These are phyloP conservation scores for Beauveria bassiana DNA, from an alignment of 2,329 filamentous ascomycete genomes.

Conservation along the genomic window DNA sequence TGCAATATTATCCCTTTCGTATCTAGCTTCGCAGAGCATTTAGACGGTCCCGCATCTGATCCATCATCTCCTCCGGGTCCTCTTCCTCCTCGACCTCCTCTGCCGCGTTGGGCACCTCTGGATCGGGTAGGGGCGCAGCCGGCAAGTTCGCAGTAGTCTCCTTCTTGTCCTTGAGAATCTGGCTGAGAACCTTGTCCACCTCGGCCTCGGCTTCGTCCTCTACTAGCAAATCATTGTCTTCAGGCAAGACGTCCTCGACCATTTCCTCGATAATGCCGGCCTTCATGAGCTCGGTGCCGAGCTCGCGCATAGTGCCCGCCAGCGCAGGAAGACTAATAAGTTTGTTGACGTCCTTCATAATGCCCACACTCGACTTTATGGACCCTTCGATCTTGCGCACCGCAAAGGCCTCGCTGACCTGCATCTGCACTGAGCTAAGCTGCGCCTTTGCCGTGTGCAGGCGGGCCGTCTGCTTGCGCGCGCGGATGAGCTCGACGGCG, in stretches of 20 bases:
- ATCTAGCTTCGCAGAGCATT: slow-evolving; percentile 79
- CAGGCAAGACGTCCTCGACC: slow-evolving; percentile 78
- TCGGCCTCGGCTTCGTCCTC: slow-evolving; percentile 73
- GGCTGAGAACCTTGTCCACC: slow-evolving; percentile 86
- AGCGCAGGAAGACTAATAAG: slow-evolving; percentile 79
- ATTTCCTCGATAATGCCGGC: slow-evolving; percentile 98
- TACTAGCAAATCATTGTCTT: slow-evolving; percentile 61
- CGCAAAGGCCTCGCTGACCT: slow-evolving; percentile 93
- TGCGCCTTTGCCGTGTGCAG: slow-evolving; percentile 86
- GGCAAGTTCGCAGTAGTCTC: slow-evolving; percentile 48
- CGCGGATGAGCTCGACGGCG: slow-evolving; percentile 76
- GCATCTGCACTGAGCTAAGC: slow-evolving; percentile 88
- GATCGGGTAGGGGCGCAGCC: slow-evolving; percentile 47
- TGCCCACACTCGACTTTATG: slow-evolving; percentile 75
- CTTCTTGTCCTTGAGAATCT: slow-evolving; percentile 77
- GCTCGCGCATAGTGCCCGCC: slow-evolving; percentile 79
- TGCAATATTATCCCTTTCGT: neutral
- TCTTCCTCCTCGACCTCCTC: slow-evolving; percentile 70
- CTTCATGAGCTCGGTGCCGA: slow-evolving; percentile 82
- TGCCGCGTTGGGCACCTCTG: slow-evolving; percentile 43
- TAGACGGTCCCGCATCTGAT: slow-evolving; percentile 86
- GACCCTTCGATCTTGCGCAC: slow-evolving; percentile 93
- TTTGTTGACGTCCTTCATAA: slow-evolving; percentile 95
- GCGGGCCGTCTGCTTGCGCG: slow-evolving; percentile 66
- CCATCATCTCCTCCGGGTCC: slow-evolving; percentile 81